A percentile compares a stretch with the other conserved stretches of the same genome.
These are phyloP conservation scores for Sisymbrium altissimum DNA, from an alignment of 345 rosid genomes.

Conservation along the genomic window DNA sequence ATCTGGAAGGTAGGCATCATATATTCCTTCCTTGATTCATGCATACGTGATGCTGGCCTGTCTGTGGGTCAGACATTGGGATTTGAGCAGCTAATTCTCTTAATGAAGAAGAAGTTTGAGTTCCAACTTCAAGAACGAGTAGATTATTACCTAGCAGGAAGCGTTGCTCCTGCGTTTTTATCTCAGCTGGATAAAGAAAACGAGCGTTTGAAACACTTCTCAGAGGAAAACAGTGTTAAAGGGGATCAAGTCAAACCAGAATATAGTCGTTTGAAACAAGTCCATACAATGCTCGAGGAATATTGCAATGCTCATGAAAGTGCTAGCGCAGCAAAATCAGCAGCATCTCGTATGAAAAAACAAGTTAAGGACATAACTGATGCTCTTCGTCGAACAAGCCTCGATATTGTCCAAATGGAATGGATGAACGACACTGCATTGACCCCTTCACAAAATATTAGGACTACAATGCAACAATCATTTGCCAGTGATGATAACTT, in stretches of 20 bases:
- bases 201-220: constrained; percentile 48
- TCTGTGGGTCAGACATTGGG: constrained; percentile 76
- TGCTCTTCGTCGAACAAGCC: constrained; percentile 56
- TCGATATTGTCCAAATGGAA: constrained; percentile 85
- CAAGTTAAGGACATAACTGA: constrained; percentile 71
- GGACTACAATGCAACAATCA: constrained; percentile 53
- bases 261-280: constrained; percentile 46
- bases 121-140: constrained; percentile 70
- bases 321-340: constrained; percentile 74
- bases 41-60: constrained; percentile 69
- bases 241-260: constrained; percentile 46
- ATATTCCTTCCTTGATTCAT: constrained; percentile 79
- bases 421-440: constrained; percentile 73
- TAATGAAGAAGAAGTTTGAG: constrained; percentile 71
- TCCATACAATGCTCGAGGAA: constrained; percentile 76
- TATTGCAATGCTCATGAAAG: constrained; percentile 84
- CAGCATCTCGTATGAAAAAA: constrained; percentile 66
- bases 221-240: constrained; percentile 43
- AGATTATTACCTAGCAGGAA: constrained; percentile 55
- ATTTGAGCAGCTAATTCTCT: constrained; percentile 75
- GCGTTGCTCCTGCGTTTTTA: constrained; percentile 56
- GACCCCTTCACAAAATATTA: constrained; percentile 57
- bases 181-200: constrained; percentile 62
- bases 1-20: constrained; percentile 80
- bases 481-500: constrained; percentile 52